Evolutionary conservation across 108 stramenopile genomes (phyloP), one percentile per base, ranked within the genome.

Genomic region (Cyclotella baltica): DNA sequence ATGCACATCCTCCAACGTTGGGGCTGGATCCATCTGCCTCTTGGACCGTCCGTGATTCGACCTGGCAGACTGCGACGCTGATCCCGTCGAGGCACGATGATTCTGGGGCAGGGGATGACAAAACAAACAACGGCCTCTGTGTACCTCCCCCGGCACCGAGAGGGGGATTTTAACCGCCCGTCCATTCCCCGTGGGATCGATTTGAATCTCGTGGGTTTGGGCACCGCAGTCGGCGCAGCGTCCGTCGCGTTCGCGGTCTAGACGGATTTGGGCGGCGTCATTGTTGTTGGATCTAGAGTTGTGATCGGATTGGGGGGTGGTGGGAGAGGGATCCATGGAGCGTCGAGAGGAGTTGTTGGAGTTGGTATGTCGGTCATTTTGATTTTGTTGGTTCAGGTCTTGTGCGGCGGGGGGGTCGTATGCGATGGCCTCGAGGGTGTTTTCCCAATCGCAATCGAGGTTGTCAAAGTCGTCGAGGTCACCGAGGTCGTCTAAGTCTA

Each of bases 61-160:
- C 56, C 59, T 53, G n/a, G n/a, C 29, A 15, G 38, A 13, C 69
- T 38, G 69, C 35, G 55, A 57, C 8, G 53, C 16, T n/a, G 53
- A 38, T 13, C 10, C 22, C 30, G 28, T 33, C 10, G 52, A 55
- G 1, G 57, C 59, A 27, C 40, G 30, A 15, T 59, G 58, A 20
- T 28, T 63, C 36, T 36, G 27, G 10, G 80, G 83, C 31, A 88
- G 62, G 15, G 87, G 87, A 71, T 86, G 82, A 56, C 87, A 88
- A 25, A 86, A 75, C 37, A 88, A 25, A 67, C 87, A 88, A 3
- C 87, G 74, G n/a, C 87, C 87, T 31, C 87, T 36, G 67, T 86
- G 83, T 25, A 88, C 87, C 55, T 88, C 85, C 48, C 83, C 72
- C 15, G 73, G 67, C 8, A 88, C 80, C 11, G 85, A 80, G 29